Evolutionary conservation across 208 protist species (phyloP).

Genomic region (Wallacemonas sp.): DNA sequence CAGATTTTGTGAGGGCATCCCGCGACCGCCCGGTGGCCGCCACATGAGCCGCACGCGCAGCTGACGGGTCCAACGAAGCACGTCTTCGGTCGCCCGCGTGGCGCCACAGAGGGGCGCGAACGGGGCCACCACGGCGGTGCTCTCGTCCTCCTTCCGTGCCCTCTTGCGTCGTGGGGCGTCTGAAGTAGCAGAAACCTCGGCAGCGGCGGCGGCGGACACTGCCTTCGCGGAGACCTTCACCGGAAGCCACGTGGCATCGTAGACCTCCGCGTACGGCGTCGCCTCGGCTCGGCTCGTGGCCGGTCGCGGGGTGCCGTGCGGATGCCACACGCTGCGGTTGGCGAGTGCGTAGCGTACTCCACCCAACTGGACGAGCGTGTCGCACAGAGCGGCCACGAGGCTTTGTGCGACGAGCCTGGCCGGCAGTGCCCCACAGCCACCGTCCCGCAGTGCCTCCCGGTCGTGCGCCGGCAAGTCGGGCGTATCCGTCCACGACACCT

Average conservation of each 20-base stretch:
- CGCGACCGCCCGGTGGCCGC: conserved; percentile 19
- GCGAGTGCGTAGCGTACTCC: conserved; percentile 29
- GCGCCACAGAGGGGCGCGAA: not conserved
- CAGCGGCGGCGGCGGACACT: not conserved
- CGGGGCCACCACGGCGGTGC: not conserved
- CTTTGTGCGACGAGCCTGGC: not conserved
- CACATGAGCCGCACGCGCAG: conserved; percentile 19
- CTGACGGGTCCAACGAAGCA: conserved; percentile 25
- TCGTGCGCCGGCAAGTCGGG: not conserved
- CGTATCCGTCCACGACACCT: not conserved
- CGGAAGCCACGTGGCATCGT: not conserved
- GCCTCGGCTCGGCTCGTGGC: too few species aligned
- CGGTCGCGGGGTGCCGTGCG: not conserved
- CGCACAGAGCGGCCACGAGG: conserved; percentile 11
- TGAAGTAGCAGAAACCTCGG: not conserved
- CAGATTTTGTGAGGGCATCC: conserved; percentile 1
- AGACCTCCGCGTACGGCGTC: conserved; percentile 2
- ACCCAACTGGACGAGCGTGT: conserved; percentile 19
- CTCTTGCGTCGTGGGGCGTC: too few species aligned
- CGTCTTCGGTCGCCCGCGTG: conserved; percentile 13
- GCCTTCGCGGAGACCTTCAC: not conserved
- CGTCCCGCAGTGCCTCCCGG: not conserved
- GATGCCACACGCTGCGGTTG: conserved; percentile 16
- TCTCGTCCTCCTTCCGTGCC: too few species aligned
- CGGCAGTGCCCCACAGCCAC: not conserved